These are phyloP conservation scores for Linum usitatissimum DNA, from an alignment of 345 rosid genomes.

Conservation along the genomic window DNA sequence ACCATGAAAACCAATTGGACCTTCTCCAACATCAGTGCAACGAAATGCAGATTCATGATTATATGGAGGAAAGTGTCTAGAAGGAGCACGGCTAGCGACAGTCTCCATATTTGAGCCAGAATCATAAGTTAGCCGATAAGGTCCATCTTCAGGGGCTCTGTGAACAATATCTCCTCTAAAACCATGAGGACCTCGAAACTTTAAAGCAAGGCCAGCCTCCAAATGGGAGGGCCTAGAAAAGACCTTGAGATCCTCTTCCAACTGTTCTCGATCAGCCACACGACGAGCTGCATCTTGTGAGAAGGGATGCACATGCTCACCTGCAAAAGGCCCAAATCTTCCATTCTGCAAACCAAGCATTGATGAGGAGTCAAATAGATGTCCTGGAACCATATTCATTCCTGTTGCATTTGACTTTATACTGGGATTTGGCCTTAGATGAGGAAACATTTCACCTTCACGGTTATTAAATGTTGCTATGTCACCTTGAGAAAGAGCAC, in stretches of 20 bases:
- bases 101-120: slow-evolving; percentile 12
- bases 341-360: slow-evolving; percentile 21
- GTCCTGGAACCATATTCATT: slow-evolving; percentile 28
- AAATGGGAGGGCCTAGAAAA: slow-evolving; percentile 33
- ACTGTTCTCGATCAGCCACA: slow-evolving; percentile 23
- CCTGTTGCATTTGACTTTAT: slow-evolving; percentile 18
- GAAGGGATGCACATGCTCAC: slow-evolving; percentile 26
- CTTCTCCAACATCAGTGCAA: slow-evolving; percentile 25
- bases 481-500: slow-evolving; percentile 21
- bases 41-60: slow-evolving; percentile 18
- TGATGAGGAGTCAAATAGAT: slow-evolving; percentile 16
- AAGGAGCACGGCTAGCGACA: slow-evolving; percentile 24
- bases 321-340: slow-evolving; percentile 26
- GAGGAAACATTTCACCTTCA: slow-evolving; percentile 21
- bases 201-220: slow-evolving; percentile 25
- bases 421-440: slow-evolving; percentile 24
- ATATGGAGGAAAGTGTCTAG: slow-evolving; percentile 37
- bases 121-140: slow-evolving; percentile 19
- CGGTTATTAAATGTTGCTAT: slow-evolving; percentile 17
- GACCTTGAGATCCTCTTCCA: slow-evolving; percentile 38
- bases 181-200: slow-evolving; percentile 32
- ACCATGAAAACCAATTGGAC: slow-evolving; percentile 32
- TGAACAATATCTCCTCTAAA: slow-evolving; percentile 28
- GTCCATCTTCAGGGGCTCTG: slow-evolving; percentile 28
- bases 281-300: slow-evolving; percentile 17